Base-by-base conservation (phyloP, 2,329 filamentous ascomycete genomes). In the Piedraia hortae region DNA sequence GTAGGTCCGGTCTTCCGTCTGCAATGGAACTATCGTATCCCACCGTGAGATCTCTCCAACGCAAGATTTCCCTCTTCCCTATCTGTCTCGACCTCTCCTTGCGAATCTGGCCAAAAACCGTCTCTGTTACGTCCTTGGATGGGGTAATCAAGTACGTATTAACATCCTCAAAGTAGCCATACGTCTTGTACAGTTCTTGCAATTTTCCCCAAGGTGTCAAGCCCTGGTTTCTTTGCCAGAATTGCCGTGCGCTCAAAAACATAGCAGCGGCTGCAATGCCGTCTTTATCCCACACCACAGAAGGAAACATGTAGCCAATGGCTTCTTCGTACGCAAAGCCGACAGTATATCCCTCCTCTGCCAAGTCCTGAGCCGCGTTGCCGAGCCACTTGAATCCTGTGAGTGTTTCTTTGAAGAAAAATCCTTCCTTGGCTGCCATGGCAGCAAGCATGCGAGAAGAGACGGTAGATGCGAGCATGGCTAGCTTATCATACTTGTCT, bases 331-430 rank as follows among this genome's bases (percentile, higher is more conserved):
- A 69, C 1, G 61, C 62, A 33, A 56, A 67, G 0, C 51, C 44
- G 1, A 58, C 51, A 11, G 51, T 44, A 31, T 56, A 57, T 12
- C 55, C 58, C 24, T 45, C 34, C 3, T 37, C 33, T 24, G 53
- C 45, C 2, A 65, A 47, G n/a, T 53, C 44, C 10, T 53, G 50
- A 2, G 60, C 58, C 20, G 56, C 48, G 29, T 66, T 67, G 2
- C 61, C 63, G 29, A 69, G 54, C 63, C 63, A 69, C 38, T 69
- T 69, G 45, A 69, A 69, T 2, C 63, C 63, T 0, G 63, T 69
- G 14, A 69, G 42, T 0, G 63, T 66, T 33, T 68, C 62, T 26
- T 51, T 47, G 34, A 59, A 64, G 22, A 54, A 44, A 29, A 66
- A 58, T 2, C 55, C 56, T 37, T 58, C 54, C 10, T 50, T 44